Conservation (phyloP, 176 grass and related monocot genomes). For the Carex kokanica region DNA sequence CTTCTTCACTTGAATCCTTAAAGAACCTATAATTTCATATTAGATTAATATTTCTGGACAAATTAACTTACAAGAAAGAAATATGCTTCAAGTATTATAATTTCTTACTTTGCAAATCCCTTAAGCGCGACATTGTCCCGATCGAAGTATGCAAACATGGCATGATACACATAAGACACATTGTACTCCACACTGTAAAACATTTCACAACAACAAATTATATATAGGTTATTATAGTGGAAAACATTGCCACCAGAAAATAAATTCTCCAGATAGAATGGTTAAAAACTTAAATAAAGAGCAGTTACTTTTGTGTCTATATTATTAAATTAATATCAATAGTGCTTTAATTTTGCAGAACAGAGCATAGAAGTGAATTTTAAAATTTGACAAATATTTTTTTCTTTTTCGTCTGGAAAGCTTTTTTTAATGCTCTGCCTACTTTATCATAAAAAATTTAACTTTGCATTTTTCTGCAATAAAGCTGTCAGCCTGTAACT, state of each 20-base stretch:
- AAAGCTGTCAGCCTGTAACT: not conserved
- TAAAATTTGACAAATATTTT: not conserved
- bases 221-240: not conserved
- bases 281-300: not conserved
- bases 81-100: not conserved
- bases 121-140: conserved; percentile 84
- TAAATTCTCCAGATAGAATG: not conserved
- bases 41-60: not conserved
- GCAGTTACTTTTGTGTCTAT: not conserved
- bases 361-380: not conserved
- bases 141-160: conserved; percentile 89
- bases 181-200: conserved; percentile 84
- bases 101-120: conserved; percentile 73
- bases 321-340: not conserved
- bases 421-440: not conserved
- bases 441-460: not conserved
- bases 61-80: not conserved
- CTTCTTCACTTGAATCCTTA: conserved; percentile 77
- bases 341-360: not conserved
- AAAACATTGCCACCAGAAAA: not conserved
- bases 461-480: not conserved
- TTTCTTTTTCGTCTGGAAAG: not conserved
- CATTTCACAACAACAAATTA: not conserved
- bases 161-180: conserved; percentile 84
- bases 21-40: conserved; percentile 52